Percentiles rank a stretch among this genome's conserved stretches.
Conservation (phyloP, 2,329 filamentous ascomycete genomes). For the Monilinia fructigena region DNA sequence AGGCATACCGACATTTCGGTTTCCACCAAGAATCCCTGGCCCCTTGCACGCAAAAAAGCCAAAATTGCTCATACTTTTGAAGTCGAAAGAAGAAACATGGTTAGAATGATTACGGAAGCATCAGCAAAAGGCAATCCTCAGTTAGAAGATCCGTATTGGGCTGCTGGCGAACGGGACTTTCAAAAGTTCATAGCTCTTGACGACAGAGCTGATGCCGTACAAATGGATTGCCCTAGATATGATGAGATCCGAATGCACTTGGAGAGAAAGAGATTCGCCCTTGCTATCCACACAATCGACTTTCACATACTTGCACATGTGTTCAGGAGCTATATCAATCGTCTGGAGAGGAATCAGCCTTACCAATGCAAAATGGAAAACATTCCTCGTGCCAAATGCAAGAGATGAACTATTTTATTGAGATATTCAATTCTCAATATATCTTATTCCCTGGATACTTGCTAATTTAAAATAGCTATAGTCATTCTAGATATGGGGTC, state of each 20-base stretch:
- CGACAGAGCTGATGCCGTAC: constrained; percentile 2
- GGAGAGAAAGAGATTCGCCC: not conserved
- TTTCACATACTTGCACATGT: constrained; percentile 12
- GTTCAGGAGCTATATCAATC: constrained; percentile 5
- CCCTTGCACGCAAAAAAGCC: not conserved
- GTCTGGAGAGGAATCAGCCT: constrained; percentile 8
- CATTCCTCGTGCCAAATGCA: constrained; percentile 9
- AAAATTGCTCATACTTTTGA: constrained; percentile 12
- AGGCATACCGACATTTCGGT: not conserved
- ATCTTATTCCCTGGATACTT: not conserved
- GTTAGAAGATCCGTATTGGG: not conserved
- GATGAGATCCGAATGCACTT: constrained; percentile 11
- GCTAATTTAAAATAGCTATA: not conserved
- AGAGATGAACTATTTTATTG: constrained; percentile 10
- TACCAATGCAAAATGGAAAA: constrained; percentile 10
- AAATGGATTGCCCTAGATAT: constrained; percentile 2
- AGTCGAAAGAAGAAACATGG: not conserved
- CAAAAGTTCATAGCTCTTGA: not conserved
- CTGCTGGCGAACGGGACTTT: not conserved
- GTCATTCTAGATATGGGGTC: not conserved
- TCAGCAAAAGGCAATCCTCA: not conserved
- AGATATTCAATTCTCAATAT: not conserved
- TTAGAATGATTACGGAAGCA: not conserved
- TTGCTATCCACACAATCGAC: constrained; percentile 17
- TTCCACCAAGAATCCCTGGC: not conserved